Conservation (phyloP, 805 yeast species). For the Cyberlindnera amylophila region DNA sequence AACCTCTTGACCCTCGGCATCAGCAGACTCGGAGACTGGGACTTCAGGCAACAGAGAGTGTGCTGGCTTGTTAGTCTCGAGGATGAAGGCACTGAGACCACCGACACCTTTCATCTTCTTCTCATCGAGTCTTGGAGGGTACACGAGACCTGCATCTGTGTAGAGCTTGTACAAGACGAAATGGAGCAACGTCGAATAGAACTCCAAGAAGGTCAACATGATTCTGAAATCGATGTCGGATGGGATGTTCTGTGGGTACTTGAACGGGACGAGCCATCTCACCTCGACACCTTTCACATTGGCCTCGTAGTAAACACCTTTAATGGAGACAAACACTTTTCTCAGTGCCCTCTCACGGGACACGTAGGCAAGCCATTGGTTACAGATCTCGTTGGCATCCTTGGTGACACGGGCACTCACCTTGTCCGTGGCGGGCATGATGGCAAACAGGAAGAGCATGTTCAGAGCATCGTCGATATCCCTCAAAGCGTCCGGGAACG, state of each 20-base stretch:
- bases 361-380: constrained; percentile 93
- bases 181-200: constrained; percentile 87
- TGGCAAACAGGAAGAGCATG: constrained; percentile 90
- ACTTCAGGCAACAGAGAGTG: constrained; percentile 25
- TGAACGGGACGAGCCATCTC: constrained; percentile 95
- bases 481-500: constrained; percentile 86
- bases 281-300: constrained; percentile 85
- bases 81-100: constrained; percentile 78
- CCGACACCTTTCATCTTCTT: constrained; percentile 77
- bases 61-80: constrained; percentile 45
- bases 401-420: constrained; percentile 78
- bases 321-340: constrained; percentile 92
- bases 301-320: constrained; percentile 96
- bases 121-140: constrained; percentile 81
- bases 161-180: constrained; percentile 84
- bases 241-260: constrained; percentile 94
- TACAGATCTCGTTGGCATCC: constrained; percentile 81
- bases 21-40: constrained; percentile 29
- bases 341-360: constrained; percentile 77
- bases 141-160: constrained; percentile 78
- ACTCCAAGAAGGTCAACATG: constrained; percentile 95
- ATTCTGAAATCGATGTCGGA: constrained; percentile 91
- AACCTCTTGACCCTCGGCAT: constrained; percentile 30
- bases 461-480: constrained; percentile 94
- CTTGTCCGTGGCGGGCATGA: constrained; percentile 88